Base-by-base conservation (phyloP, 1,139 yeast species). In the Diutina mesorugosa region DNA sequence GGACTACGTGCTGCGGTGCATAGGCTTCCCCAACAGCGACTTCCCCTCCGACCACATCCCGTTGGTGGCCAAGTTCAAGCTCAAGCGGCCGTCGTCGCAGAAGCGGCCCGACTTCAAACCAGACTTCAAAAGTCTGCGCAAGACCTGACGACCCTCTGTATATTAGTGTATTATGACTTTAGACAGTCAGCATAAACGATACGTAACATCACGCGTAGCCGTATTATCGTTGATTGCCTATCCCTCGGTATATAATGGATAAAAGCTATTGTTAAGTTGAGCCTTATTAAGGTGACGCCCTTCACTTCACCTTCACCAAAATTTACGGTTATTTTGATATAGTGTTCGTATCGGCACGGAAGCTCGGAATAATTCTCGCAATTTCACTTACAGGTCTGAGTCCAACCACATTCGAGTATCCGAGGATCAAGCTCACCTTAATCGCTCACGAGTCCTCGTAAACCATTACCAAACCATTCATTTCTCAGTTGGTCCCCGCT, bases 41-140 rank as follows among this genome's bases (percentile, higher is more conserved):
- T 87, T 87, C 72, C 97, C 98, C 45, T 88, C 97, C 53, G 99
- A 93, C 70, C 98, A 93, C 71, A 82, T 91, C 64, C 93, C 97
- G 18, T 74, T 91, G 61, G 80, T 90, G 58, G 77, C 93, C 35
- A 83, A 84, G 68, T 85, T 90, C 64, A 88, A 84, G 64, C 79
- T 90, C 66, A 84, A 84, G 68, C 86, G 83, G 67, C 63, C 65
- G 53, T 66, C 63, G 32, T 57, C 61, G 10, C 55, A 57, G 50
- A 67, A 67, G 61, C 75, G 72, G 60, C 73, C 76, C 52, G 79
- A 78, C 60, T 73, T 76, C 63, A 79, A 77, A 65, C 83, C 80
- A 45, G 84, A 79, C 63, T 79, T 78, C 63, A 79, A 79, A 63
- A 69, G 78, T 51, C 77, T 83, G 30, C 72, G 84, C 61, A 80